Conservation (phyloP, 2,329 filamentous ascomycete genomes). For the Mariannaea sp. region DNA sequence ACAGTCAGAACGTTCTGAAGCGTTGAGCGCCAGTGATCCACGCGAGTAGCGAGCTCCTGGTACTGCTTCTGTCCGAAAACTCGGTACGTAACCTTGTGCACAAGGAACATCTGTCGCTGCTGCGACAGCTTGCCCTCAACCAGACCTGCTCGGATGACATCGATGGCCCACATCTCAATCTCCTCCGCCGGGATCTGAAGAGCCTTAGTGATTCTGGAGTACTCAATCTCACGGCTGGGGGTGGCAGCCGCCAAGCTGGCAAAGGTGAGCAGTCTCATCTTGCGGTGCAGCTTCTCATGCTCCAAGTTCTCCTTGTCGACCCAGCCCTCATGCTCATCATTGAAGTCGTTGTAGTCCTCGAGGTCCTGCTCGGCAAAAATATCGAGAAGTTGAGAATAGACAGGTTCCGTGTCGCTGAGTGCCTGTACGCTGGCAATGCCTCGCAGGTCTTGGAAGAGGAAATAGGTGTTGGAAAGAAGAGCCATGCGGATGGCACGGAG, state of each 20-base stretch:
- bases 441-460: constrained; percentile 80
- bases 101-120: constrained; percentile 88
- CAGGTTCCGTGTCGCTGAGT: constrained; percentile 80
- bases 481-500: constrained; percentile 61
- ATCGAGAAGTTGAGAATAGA: constrained; percentile 90
- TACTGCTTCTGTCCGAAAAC: constrained; percentile 99
- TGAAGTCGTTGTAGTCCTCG: constrained; percentile 95
- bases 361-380: constrained; percentile 94
- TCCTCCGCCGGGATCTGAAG: constrained; percentile 82
- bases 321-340: constrained; percentile 86
- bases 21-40: constrained; percentile 90
- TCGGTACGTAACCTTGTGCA: constrained; percentile 94
- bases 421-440: constrained; percentile 84
- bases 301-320: constrained; percentile 77
- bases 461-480: constrained; percentile 59
- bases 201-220: constrained; percentile 80
- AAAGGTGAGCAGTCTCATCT: constrained; percentile 95
- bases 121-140: constrained; percentile 97
- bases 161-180: constrained; percentile 98
- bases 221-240: constrained; percentile 85
- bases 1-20: constrained; percentile 78
- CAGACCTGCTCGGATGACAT: constrained; percentile 92
- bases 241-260: constrained; percentile 85
- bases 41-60: constrained; percentile 86
- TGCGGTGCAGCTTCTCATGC: constrained; percentile 77